Evolutionary conservation across 2,329 filamentous ascomycete species (phyloP).

Genomic region (Cladophialophora exuberans): DNA sequence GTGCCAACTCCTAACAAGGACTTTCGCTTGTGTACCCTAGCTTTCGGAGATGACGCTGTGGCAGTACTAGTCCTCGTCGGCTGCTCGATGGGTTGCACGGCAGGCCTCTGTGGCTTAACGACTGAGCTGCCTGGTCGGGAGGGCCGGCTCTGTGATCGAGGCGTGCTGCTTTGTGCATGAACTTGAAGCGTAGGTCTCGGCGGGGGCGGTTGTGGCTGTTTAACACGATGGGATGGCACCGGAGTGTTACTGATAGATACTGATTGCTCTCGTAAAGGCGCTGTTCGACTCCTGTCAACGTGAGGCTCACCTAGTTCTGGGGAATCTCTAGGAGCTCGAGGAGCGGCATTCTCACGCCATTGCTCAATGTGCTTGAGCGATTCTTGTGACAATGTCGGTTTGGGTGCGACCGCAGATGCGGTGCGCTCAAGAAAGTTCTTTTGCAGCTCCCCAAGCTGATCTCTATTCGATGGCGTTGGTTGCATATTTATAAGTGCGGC

Average conservation of each 20-base stretch:
- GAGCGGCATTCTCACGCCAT: constrained; percentile 10
- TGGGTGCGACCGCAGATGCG: background rate
- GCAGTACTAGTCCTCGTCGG: background rate
- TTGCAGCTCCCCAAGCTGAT: background rate
- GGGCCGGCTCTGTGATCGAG: background rate
- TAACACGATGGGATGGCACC: background rate
- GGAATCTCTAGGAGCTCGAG: background rate
- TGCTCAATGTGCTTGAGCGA: constrained; percentile 37
- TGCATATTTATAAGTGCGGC: background rate
- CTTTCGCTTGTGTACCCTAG: too few species aligned
- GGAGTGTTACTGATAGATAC: background rate
- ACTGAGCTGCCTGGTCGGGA: background rate
- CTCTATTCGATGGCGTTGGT: background rate
- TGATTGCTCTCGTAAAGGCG: background rate
- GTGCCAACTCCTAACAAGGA: too few species aligned
- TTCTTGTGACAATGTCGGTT: constrained; percentile 1
- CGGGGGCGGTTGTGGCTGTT: background rate
- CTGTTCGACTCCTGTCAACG: constrained; percentile 7
- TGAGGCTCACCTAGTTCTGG: constrained; percentile 21
- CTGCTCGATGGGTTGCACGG: too few species aligned
- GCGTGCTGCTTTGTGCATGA: background rate
- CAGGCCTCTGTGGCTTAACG: background rate
- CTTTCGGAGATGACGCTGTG: background rate
- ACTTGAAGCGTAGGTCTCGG: background rate
- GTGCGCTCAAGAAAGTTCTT: background rate